Percentiles rank a stretch among this genome's conserved stretches.
Evolutionary conservation across 2,329 filamentous ascomycete species (phyloP).

Genomic region (Pseudogymnoascus sp.): DNA sequence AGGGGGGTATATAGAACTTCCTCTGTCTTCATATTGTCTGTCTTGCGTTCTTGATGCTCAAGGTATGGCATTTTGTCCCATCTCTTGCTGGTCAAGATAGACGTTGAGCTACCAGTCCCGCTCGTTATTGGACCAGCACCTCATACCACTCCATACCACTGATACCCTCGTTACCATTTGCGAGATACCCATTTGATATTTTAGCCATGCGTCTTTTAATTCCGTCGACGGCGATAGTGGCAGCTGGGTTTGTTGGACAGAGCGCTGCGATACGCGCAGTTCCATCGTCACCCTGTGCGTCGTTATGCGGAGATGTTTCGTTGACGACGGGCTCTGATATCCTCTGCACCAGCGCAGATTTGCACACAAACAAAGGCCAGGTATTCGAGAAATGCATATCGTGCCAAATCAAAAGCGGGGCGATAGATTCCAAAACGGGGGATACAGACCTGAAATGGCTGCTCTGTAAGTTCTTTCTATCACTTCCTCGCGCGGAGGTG

Average conservation of each 20-base stretch:
- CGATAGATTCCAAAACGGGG: constrained; percentile 30
- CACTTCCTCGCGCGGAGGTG: background rate
- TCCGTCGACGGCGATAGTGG: background rate
- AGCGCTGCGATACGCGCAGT: background rate
- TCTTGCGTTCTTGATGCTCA: background rate
- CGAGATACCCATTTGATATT: constrained; percentile 6
- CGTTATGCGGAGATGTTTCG: constrained; percentile 9
- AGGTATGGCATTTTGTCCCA: background rate
- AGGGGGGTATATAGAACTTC: constrained; percentile 7
- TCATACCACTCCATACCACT: background rate
- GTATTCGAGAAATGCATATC: constrained; percentile 35
- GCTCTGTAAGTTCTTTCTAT: constrained; percentile 40
- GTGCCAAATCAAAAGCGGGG: constrained; percentile 45
- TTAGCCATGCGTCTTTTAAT: constrained; percentile 6
- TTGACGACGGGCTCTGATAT: constrained; percentile 9
- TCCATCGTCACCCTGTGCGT: constrained; percentile 9
- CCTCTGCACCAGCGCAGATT: constrained; percentile 7
- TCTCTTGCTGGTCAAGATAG: constrained; percentile 8
- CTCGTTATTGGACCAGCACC: background rate
- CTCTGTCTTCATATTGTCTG: background rate
- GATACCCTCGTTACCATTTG: background rate
- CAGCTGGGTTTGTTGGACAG: constrained; percentile 3
- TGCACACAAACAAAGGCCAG: constrained; percentile 13
- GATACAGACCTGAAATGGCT: constrained; percentile 46
- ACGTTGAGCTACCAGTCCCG: background rate